These are phyloP conservation scores for carrot (Daucus carota) DNA, from an alignment of 129 eudicot genomes.

Conservation along the genomic window DNA sequence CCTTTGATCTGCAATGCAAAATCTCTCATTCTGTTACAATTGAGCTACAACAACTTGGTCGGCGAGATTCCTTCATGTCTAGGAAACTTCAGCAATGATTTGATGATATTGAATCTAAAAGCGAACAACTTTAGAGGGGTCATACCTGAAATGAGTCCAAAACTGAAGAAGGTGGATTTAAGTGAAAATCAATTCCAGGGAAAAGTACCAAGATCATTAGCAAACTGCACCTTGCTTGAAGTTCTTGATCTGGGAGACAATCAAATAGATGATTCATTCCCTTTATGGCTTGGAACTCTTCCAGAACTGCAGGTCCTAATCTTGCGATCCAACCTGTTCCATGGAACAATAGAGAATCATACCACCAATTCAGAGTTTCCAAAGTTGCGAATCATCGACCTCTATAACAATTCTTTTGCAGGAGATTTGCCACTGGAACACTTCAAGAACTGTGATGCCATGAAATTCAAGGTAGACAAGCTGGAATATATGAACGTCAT, in stretches of 20 bases:
- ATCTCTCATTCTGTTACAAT: neutral
- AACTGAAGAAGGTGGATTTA: neutral
- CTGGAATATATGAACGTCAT: neutral
- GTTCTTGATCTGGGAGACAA: conserved; percentile 17
- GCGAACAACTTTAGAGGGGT: conserved; percentile 7
- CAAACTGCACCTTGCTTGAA: conserved; percentile 13
- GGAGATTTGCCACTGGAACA: conserved; percentile 16
- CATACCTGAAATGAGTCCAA: neutral
- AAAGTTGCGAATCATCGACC: conserved; percentile 22
- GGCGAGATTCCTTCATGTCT: conserved; percentile 22
- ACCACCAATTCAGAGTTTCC: neutral
- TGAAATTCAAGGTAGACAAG: neutral
- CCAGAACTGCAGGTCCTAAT: conserved; percentile 19
- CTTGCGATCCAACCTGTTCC: conserved; percentile 19
- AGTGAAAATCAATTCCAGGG: conserved; percentile 20
- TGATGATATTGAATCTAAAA: neutral
- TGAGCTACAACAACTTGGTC: conserved; percentile 4
- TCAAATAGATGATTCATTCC: conserved; percentile 12
- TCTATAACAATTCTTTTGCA: conserved; percentile 14
- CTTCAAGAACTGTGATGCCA: conserved; percentile 7
- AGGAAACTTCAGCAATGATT: neutral
- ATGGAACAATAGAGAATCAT: conserved; percentile 2
- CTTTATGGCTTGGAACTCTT: conserved; percentile 18
- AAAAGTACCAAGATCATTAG: conserved; percentile 15
- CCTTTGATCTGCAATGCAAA: conserved; percentile 8